These are phyloP conservation scores for Jaltomata sinuosa DNA, from an alignment of 257 asterid species.

Conservation along the genomic window DNA sequence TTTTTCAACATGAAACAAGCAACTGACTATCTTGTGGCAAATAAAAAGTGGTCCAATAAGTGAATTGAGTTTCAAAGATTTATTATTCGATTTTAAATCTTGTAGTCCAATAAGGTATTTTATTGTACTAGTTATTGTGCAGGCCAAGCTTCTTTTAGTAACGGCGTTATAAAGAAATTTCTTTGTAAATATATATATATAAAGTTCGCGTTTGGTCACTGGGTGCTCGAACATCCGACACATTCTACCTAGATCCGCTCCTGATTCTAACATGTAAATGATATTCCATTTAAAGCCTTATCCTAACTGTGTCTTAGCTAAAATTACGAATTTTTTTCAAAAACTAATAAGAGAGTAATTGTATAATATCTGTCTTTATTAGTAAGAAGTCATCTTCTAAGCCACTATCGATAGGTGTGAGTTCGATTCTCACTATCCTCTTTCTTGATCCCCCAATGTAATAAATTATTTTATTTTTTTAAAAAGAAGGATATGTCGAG, in stretches of 20 bases:
- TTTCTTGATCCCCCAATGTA: neutral
- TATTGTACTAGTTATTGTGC: neutral
- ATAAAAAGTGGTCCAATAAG: neutral
- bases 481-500: neutral
- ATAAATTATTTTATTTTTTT: neutral
- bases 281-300: neutral
- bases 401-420: neutral
- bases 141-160: neutral
- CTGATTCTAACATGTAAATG: neutral
- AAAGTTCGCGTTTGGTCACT: accelerated
- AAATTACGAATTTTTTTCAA: no score
- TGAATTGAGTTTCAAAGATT: neutral
- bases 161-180: neutral
- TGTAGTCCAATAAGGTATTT: neutral
- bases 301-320: neutral
- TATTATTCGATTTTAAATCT: neutral
- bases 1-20: neutral
- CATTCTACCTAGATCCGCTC: neutral
- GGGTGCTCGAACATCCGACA: neutral
- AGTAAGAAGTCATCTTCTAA: no score
- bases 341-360: no score
- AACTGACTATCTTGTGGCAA: neutral
- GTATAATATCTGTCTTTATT: no score
- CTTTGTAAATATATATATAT: neutral
- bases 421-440: neutral